Conservation (phyloP, 2,329 filamentous ascomycete genomes). For the Didymella pinodella region DNA sequence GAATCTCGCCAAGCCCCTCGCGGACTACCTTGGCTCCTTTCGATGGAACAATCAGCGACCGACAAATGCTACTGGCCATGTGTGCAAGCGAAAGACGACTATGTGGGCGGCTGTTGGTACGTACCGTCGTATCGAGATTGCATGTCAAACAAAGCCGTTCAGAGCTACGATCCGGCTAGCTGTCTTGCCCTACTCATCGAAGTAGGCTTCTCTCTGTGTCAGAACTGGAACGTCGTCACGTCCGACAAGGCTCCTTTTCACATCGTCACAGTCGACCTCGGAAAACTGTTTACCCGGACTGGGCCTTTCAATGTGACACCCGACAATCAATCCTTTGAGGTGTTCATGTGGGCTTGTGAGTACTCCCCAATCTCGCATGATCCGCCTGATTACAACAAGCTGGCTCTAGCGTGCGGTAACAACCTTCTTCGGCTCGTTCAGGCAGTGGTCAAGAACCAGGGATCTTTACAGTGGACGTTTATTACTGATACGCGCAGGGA, state of each 20-base stretch:
- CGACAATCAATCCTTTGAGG: too few relatives aligned
- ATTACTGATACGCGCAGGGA: too few relatives aligned
- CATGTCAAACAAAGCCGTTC: neutral
- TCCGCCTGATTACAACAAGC: too few relatives aligned
- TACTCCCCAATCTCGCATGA: too few relatives aligned
- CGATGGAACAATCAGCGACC: conserved; percentile 3
- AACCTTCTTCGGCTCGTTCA: too few relatives aligned
- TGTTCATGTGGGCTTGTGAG: too few relatives aligned
- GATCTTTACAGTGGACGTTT: too few relatives aligned
- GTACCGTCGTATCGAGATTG: conserved; percentile 19
- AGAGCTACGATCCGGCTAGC: neutral
- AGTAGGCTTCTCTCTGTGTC: neutral
- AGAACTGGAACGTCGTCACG: neutral
- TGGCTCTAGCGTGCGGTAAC: too few relatives aligned
- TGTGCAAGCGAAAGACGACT: neutral
- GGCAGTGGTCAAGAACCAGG: too few relatives aligned
- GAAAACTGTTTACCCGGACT: neutral
- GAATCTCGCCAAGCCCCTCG: conserved; percentile 1
- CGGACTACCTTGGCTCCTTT: conserved; percentile 16
- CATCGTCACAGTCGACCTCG: neutral
- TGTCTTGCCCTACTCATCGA: neutral
- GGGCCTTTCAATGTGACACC: neutral
- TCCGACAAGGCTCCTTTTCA: neutral
- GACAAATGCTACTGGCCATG: too few relatives aligned
- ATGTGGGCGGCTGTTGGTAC: conserved; percentile 24